Base-by-base conservation (phyloP, 2,329 filamentous ascomycete genomes). In the Thielaviopsis populi region DNA sequence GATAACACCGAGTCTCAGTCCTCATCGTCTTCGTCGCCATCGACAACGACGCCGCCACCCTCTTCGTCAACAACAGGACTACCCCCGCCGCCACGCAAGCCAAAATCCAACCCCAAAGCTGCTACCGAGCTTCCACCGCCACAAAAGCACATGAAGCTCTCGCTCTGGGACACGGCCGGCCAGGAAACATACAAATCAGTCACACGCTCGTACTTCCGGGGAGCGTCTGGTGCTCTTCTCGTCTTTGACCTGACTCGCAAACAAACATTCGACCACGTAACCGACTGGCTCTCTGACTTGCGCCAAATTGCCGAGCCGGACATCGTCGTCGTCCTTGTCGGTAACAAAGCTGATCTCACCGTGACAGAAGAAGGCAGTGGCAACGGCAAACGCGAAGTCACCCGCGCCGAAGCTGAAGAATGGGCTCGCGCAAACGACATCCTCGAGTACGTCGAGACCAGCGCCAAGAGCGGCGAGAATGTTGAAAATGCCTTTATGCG, bases 121-220 rank as follows among this genome's bases (percentile, higher is more conserved):
- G 13, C 19, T 5, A 50, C 27, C 27, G 53, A 56, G 1, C 24
- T 19, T 11, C 61, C 61, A 5, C 54, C 61, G 15, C 76, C 75
- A 37, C 83, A 86, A 73, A 86, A 84, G 70, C 87, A 92, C 76
- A 96, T 96, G 91, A 96, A 96, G 75, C 81, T 96, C 4, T 90
- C 86, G 54, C 79, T 97, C 11, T 97, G 92, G 92, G 92, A 96
- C 72, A 97, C 92, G 0, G 92, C 92, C 17, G 92, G 92, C 30
- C 92, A 97, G 74, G 92, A 97, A 77, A 96, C 91, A 13, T 97
- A 97, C 79, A 96, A 96, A 74, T 92, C 88, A 54, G 94, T 97
- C 66, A 97, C 92, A 8, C 81, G 92, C 63, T 94, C 88, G 67
- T 96, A 96, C 77, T 96, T 96, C 75, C 87, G 91, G 62, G 91